A percentile compares a stretch with the other conserved stretches of the same genome.
Conservation (phyloP, 148 eudicot species). For the Spergularia marina region DNA sequence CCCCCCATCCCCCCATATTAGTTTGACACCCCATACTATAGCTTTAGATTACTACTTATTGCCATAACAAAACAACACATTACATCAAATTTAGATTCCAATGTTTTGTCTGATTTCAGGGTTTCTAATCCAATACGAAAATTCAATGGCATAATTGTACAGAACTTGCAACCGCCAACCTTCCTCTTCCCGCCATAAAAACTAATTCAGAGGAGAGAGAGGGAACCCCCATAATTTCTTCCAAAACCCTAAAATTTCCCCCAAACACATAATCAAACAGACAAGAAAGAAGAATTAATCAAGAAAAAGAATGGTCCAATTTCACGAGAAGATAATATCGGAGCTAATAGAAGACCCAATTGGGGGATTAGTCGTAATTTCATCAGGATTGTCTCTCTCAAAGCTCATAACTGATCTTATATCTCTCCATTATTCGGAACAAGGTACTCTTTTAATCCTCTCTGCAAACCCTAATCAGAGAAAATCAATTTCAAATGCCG, state of each 20-base stretch:
- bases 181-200: constrained; percentile 26
- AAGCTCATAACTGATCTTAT: constrained; percentile 65
- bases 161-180: background rate
- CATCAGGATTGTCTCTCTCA: constrained; percentile 72
- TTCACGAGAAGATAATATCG: constrained; percentile 76
- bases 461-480: constrained; percentile 42
- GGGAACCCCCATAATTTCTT: too few species aligned
- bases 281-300: background rate
- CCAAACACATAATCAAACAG: background rate
- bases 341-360: constrained; percentile 74
- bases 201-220: constrained; percentile 6
- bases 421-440: constrained; percentile 57
- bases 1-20: constrained; percentile 12
- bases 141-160: too few species aligned
- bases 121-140: too few species aligned
- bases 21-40: background rate
- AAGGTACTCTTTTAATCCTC: constrained; percentile 68
- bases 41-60: background rate
- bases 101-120: background rate
- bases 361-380: constrained; percentile 79
- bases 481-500: constrained; percentile 27
- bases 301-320: constrained; percentile 59
- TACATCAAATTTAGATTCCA: background rate
- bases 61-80: background rate
- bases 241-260: background rate